Evolutionary conservation across 2,329 filamentous ascomycete genomes (phyloP), one percentile per base, ranked within the genome.

Genomic region (Aureobasidium sp.): DNA sequence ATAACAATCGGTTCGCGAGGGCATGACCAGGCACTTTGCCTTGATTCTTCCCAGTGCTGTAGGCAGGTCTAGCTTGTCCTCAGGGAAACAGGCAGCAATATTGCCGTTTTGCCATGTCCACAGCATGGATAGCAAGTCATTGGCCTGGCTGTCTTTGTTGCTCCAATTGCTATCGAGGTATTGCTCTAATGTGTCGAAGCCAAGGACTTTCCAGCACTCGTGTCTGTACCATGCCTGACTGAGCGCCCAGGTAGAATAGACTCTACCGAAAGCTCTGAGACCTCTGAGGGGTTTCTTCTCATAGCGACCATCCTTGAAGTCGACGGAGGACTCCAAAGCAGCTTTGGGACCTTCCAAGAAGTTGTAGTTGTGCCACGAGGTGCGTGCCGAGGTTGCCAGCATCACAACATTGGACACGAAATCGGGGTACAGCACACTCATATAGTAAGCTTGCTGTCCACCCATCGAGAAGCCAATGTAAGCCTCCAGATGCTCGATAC

Each of bases 401-500:
- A 79, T 76, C 8, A 81, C 77, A 13, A 74, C 75, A 3, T 75
- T 69, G 14, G 76, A 72, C 44, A 77, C 73, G 34, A 82, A 80
- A n/a, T 75, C 73, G 0, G 81, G 80, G 59, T 76, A 80, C 49
- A 81, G 74, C 1, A 77, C 74, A 5, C 74, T 68, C 79, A 80
- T 81, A 64, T 84, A 78, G 61, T 80, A 84, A 2, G 80, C 75
- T 61, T 82, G 77, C 27, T 77, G 78, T 1, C 80, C 82, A 41
- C 81, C 82, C 81, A 84, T 82, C 51, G 78, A 81, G 75, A 82
- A 84, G 1, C 82, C 82, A 3, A 83, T 67, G 36, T 82, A 78
- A 10, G 77, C 75, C 14, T 78, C 74, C 0, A 82, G 72, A 39
- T 75, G 71, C 13, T 67, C 66, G 14, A 83, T 69, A 1, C 75